phyloP scores from a whole-genome alignment of 179 eudicot species.

The Sideroxylon spinosum region DNA sequence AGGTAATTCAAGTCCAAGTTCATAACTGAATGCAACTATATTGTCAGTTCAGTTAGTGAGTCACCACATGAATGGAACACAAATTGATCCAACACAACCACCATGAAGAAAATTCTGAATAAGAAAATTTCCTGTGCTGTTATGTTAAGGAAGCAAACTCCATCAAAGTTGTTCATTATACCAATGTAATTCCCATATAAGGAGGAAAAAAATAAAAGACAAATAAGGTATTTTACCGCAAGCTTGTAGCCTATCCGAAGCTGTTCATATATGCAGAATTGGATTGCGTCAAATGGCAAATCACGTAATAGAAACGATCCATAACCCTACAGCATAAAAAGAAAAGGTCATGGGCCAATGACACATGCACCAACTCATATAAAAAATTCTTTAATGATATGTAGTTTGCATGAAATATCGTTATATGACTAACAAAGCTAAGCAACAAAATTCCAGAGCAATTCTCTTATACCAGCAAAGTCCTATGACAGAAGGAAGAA shows the following conservation, averaged over 20 bases:
- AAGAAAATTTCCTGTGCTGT: neutral
- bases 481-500: neutral
- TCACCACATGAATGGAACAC: neutral
- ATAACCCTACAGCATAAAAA: conserved; percentile 55
- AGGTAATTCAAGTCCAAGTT: no score
- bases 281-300: conserved; percentile 91
- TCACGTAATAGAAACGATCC: conserved; percentile 84
- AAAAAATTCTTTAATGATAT: neutral
- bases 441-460: conserved; percentile 4
- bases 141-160: neutral
- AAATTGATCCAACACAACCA: conserved; percentile 3
- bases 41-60: neutral
- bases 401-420: neutral
- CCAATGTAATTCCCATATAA: neutral
- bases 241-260: conserved; percentile 74
- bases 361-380: neutral
- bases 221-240: conserved; percentile 47
- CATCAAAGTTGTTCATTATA: neutral
- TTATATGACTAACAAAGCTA: neutral
- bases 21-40: no score
- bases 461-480: neutral
- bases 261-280: conserved; percentile 90
- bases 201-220: neutral
- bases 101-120: conserved; percentile 5
- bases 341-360: neutral